Evolutionary conservation across 257 asterid genomes (phyloP), one percentile per base, ranked within the genome.

Genomic region (Hygrophila difformis): DNA sequence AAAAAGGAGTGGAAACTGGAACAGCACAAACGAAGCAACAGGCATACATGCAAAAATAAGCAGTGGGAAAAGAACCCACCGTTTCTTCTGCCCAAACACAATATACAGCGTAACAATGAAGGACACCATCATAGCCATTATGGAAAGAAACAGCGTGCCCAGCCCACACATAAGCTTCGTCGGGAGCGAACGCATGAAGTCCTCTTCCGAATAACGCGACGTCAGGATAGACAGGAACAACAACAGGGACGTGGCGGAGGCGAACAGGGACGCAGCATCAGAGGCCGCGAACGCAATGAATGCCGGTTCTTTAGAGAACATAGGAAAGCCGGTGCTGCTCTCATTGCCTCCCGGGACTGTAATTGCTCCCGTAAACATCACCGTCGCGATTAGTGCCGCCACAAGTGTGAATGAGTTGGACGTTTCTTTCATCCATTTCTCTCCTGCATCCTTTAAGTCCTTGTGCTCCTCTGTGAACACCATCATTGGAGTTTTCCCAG

Each of bases 361-460:
- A 33, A 67, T 44, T 0, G 64, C 55, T 5, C 65, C 53, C 15
- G 62, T 37, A 13, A 69, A 63, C 39, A 64, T 24, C 0, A 69
- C 49, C 0, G 71, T 55, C 10, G 61, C 53, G 10, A 69, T 59
- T 0, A 69, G 16, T 17, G 71, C 47, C 24, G 76, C 71, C 0
- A 53, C 23, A 3, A 60, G 21, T 2, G 48, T 54, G 22, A 54
- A 54, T 3, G 71, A 60, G 18, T 26, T 59, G 0, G 71, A 51
- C 8, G 64, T 64, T 42, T 50, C 61, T 34, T 55, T 68, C 67
- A 58, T 49, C 75, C 71, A 63, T 23, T 2, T 34, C 45, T 58
- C 70, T 21, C 66, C 71, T 0, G 39, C 52, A 0, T 6, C 38
- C 44, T 43, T 56, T 18, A 68, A 14, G 18, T 20, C 10, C 0